Evolutionary conservation across 176 grass and related monocot genomes (phyloP), one percentile per base, ranked within the genome.

Genomic region (Cymbopogon citratus): DNA sequence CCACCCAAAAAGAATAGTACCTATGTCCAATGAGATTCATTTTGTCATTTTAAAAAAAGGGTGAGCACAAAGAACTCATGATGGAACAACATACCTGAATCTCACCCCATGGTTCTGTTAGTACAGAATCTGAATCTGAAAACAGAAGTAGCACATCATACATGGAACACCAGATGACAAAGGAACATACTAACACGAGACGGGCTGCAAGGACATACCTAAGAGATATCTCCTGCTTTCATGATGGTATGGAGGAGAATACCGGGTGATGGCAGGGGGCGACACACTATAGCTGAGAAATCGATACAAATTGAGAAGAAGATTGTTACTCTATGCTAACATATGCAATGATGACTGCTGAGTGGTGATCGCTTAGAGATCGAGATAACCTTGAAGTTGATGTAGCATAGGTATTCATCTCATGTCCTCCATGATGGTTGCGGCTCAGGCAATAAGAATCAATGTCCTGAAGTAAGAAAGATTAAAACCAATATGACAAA

Each of bases 371-470:
- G 1, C 16, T 72, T 54, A 81, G 67, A 70, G 21, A 77, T 76
- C 40, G 34, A 61, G 34, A 76, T 39, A 78, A 79, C 69, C 80
- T 83, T 40, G 79, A 83, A 65, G 28, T 61, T 18, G 83, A 49
- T 16, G 35, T 74, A 63, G 79, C 63, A 77, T 84, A 86, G 26
- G 57, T 36, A 76, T 38, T 80, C 64, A 38, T 85, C 71, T 84
- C 80, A 73, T 79, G 35, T 44, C 63, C 80, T 26, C 70, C 57
- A 28, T 18, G 33, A 76, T 79, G 52, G 15, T 88, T 79, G 26
- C 69, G 83, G 70, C 86, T 86, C 60, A 41, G 10, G 23, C 11
- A 46, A 45, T 84, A 89, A 36, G 75, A 49, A 77, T 83, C 69
- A 83, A 66, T 63, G 12, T 84, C 85, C 87, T 89, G 76, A 25